A percentile compares a stretch with the other conserved stretches of the same genome.
These are phyloP conservation scores for Trametes pubescens DNA, from an alignment of 1,284 basidiomycete species.

Conservation along the genomic window DNA sequence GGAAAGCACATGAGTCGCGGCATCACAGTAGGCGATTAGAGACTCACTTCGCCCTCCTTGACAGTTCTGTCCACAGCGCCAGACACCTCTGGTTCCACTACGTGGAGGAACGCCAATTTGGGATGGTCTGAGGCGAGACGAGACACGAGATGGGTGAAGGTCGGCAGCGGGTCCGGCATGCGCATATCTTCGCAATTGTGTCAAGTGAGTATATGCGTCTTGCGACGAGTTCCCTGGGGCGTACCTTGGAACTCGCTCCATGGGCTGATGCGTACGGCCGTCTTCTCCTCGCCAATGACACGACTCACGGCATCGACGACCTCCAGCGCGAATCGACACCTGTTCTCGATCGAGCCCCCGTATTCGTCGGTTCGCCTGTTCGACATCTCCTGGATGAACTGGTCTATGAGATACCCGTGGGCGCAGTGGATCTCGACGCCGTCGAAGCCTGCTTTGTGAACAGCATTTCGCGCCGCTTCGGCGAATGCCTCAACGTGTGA, in stretches of 20 bases:
- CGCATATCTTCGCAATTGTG: conserved; percentile 46
- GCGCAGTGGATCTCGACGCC: conserved; percentile 48
- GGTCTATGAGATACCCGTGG: conserved; percentile 52
- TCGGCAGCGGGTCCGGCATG: conserved; percentile 56
- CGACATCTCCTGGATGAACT: conserved; percentile 51
- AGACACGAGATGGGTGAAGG: conserved; percentile 49
- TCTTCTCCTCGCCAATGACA: conserved; percentile 49
- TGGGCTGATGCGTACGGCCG: conserved; percentile 63
- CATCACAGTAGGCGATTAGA: background rate
- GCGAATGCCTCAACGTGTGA: conserved; percentile 50
- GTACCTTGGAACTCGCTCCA: conserved; percentile 52
- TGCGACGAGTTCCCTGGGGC: conserved; percentile 41
- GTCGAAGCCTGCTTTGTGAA: conserved; percentile 55
- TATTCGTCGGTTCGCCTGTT: conserved; percentile 69
- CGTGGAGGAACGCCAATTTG: conserved; percentile 64
- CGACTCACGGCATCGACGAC: conserved; percentile 59
- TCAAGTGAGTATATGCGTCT: background rate
- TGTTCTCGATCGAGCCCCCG: conserved; percentile 64
- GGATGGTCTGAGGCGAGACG: conserved; percentile 49
- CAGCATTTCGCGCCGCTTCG: conserved; percentile 52
- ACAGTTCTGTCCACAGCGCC: conserved; percentile 21
- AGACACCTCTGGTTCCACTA: conserved; percentile 49
- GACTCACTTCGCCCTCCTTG: conserved; percentile 3
- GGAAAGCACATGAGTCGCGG: too few species aligned
- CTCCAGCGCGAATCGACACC: conserved; percentile 57